Evolutionary conservation across 1,284 basidiomycete species (phyloP), one percentile per base, ranked within the genome.

Genomic region (Golubevia pallescens): DNA sequence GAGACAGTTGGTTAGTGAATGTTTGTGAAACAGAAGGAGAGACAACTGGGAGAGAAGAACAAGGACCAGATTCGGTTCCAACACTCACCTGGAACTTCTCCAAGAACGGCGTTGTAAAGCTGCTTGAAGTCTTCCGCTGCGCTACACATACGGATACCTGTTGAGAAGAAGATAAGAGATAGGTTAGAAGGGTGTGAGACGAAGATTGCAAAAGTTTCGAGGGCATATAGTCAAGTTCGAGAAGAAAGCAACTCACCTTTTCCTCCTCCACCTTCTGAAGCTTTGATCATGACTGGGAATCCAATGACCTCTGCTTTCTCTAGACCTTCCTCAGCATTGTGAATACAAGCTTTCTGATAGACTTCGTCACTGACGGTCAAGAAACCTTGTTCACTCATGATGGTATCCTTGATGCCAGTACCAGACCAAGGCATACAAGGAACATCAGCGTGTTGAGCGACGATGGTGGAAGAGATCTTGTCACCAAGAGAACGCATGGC

Each of bases 341-440:
- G 92, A 14, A 99, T 92, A 81, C 97, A 99, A 14, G 97, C 97
- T 69, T 91, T 89, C 71, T 90, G 88, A 87, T 99, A 99, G 6
- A 92, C 95, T 55, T 92, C 90, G 80, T 99, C 95, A 0, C 94
- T 91, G 32, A 99, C 97, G 28, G 92, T 94, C 53, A 99, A 93
- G 86, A 93, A 99, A 28, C 97, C 97, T 67, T 91, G 90, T 23
- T 92, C 90, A 5, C 94, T 94, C 66, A 97, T 88, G 61, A 89
- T 88, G 1, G 97, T 99, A 66, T 98, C 92, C 57, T 90, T 90
- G 82, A 99, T 94, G 28, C 96, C 97, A 4, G 93, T 91, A 70
- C 97, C 97, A 32, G 96, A 98, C 97, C 97, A 99, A 42, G 95
- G 89, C 96, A 99, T 98, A 68, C 94, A 97, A 7, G 97, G 96